phyloP scores from a whole-genome alignment of 805 yeast genomes.

The Yarrowia porcina region DNA sequence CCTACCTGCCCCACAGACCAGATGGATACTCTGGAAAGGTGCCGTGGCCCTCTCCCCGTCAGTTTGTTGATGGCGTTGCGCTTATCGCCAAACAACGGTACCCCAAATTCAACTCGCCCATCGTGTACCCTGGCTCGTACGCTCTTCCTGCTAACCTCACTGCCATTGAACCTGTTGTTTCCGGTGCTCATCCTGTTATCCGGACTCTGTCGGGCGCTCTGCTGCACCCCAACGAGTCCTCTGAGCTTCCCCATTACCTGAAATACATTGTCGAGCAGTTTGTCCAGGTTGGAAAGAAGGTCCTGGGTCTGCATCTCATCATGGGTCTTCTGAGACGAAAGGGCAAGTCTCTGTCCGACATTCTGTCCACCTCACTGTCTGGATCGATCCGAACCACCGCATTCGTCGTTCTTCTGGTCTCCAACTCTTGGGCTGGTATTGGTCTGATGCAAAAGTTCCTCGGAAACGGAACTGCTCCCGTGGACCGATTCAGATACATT shows the following conservation, averaged over 20 bases:
- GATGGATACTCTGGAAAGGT: conserved; percentile 34
- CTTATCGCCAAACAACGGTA: conserved; percentile 36
- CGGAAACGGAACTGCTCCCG: conserved; percentile 36
- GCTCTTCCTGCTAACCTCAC: conserved; percentile 30
- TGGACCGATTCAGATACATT: conserved; percentile 39
- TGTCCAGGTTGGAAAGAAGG: conserved; percentile 33
- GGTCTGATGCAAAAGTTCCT: conserved; percentile 39
- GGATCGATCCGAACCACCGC: conserved; percentile 37
- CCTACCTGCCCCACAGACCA: conserved; percentile 37
- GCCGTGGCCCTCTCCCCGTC: conserved; percentile 38
- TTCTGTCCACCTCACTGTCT: conserved; percentile 29
- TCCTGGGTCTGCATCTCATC: conserved; percentile 35
- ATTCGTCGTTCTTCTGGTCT: conserved; percentile 38
- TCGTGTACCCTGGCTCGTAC: conserved; percentile 33
- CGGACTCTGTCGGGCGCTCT: conserved; percentile 37
- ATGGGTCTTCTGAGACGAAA: conserved; percentile 29
- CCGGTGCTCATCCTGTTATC: conserved; percentile 38
- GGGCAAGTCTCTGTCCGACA: conserved; percentile 8
- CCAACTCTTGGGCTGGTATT: conserved; percentile 43
- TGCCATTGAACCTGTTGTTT: conserved; percentile 33
- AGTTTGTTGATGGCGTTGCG: conserved; percentile 37
- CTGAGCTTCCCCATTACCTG: conserved; percentile 32
- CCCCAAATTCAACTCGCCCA: conserved; percentile 38
- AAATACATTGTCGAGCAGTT: conserved; percentile 33
- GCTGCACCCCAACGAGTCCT: conserved; percentile 36